phyloP scores from a whole-genome alignment of 2,329 filamentous ascomycete species.

The Pseudogymnoascus sp. region DNA sequence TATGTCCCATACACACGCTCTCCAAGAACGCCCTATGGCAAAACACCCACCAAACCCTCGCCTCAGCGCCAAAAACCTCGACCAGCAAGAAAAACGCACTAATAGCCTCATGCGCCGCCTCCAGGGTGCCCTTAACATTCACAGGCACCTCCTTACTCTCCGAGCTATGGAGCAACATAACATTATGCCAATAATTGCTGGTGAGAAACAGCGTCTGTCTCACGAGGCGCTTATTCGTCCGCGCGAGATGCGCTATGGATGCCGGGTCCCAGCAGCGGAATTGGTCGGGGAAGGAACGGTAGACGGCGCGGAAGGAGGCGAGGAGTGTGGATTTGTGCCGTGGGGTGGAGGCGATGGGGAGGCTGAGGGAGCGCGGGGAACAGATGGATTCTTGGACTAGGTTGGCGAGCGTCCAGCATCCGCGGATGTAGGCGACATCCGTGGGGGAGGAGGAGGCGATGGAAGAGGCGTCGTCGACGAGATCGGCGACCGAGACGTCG shows the following conservation, averaged over 20 bases:
- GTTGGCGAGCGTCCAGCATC: constrained; percentile 73
- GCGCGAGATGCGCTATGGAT: constrained; percentile 49
- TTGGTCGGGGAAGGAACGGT: constrained; percentile 63
- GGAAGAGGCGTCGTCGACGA: constrained; percentile 54
- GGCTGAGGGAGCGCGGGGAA: constrained; percentile 63
- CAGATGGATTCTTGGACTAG: constrained; percentile 72
- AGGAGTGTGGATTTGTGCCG: constrained; percentile 65
- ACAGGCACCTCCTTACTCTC: constrained; percentile 55
- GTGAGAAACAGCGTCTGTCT: constrained; percentile 71
- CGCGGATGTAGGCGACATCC: constrained; percentile 61
- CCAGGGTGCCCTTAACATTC: constrained; percentile 62
- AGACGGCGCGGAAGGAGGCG: constrained; percentile 61
- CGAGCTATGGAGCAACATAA: constrained; percentile 71
- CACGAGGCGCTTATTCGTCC: constrained; percentile 57
- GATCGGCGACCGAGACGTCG: constrained; percentile 68
- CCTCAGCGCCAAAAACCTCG: constrained; percentile 60
- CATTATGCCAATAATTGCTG: constrained; percentile 76
- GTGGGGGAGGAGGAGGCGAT: constrained; percentile 55
- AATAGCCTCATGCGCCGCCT: constrained; percentile 70
- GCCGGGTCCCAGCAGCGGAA: constrained; percentile 63
- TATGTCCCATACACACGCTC: constrained; percentile 59
- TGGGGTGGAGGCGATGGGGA: constrained; percentile 62
- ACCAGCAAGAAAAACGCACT: constrained; percentile 68
- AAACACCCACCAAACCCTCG: constrained; percentile 78
- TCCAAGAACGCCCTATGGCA: constrained; percentile 76